These are phyloP conservation scores for Ustilago vetiveriae DNA, from an alignment of 1,284 basidiomycete species.

Conservation along the genomic window DNA sequence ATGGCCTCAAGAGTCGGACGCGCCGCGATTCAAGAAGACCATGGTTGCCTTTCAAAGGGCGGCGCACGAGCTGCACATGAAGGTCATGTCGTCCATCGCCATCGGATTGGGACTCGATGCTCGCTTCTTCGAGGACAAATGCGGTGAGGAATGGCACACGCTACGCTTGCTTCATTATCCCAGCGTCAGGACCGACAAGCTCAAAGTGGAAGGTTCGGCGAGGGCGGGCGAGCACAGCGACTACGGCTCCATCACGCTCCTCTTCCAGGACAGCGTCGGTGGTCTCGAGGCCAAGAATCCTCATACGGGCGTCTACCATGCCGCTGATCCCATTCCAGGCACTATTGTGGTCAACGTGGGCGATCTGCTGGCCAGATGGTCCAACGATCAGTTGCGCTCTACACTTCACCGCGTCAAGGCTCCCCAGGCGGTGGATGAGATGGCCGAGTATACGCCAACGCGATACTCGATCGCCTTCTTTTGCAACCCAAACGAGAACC, in stretches of 20 bases:
- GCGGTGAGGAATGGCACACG: conserved; percentile 21
- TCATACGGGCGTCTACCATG: conserved; percentile 23
- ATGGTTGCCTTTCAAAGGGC: conserved; percentile 80
- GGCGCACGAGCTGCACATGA: conserved; percentile 75
- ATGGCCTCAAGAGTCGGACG: conserved; percentile 77
- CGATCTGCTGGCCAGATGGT: conserved; percentile 24
- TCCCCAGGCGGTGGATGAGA: conserved; percentile 10
- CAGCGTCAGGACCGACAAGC: conserved; percentile 15
- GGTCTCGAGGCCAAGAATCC: conserved; percentile 25
- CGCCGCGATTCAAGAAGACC: conserved; percentile 75
- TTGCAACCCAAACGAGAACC: conserved; percentile 80
- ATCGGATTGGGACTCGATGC: conserved; percentile 73
- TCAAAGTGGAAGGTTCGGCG: conserved; percentile 19
- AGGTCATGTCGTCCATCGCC: conserved; percentile 82
- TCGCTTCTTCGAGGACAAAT: conserved; percentile 25
- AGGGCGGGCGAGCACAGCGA: conserved; percentile 30
- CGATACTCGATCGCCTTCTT: conserved; percentile 87
- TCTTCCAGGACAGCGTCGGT: conserved; percentile 25
- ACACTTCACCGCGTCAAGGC: conserved; percentile 25
- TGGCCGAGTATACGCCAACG: conserved; percentile 71
- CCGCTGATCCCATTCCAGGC: conserved; percentile 18
- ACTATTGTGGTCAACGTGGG: conserved; percentile 27
- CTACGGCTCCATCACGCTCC: conserved; percentile 22
- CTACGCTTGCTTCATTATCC: conserved; percentile 26
- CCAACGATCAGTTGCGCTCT: conserved; percentile 18